Conservation (phyloP, 805 yeast genomes). For the Debaryomyces prosopidis region DNA sequence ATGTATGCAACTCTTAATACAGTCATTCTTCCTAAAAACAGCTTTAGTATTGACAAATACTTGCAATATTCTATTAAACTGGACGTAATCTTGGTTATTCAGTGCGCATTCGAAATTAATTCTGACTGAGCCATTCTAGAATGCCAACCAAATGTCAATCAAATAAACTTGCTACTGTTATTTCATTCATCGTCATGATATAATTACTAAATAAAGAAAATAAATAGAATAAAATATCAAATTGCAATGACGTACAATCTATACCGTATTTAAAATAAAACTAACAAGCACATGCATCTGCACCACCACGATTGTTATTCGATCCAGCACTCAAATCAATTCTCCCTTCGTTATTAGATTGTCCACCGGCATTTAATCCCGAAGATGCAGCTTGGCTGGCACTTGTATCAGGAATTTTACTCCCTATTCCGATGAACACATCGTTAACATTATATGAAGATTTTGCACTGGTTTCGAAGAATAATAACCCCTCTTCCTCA, state of each 20-base stretch:
- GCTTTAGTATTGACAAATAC: no score
- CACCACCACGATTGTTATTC: slow-evolving; percentile 7
- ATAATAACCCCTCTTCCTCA: slow-evolving; percentile 84
- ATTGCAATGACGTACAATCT: neutral
- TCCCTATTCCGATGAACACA: slow-evolving; percentile 87
- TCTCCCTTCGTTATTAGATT: slow-evolving; percentile 25
- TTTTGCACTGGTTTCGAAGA: slow-evolving; percentile 95
- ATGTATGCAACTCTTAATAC: slow-evolving; percentile 69
- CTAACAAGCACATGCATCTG: slow-evolving; percentile 23
- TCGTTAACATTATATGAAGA: slow-evolving; percentile 86
- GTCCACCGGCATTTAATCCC: slow-evolving; percentile 12
- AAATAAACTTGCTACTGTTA: no score
- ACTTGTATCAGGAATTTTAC: slow-evolving; percentile 63
- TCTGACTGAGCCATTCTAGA: no score
- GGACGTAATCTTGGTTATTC: no score
- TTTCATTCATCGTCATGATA: no score
- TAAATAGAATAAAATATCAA: neutral
- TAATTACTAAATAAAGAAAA: neutral
- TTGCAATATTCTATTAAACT: no score
- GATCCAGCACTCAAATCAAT: slow-evolving; percentile 33
- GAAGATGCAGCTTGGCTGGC: slow-evolving; percentile 6
- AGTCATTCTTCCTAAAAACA: slow-evolving; percentile 4
- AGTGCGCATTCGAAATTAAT: no score
- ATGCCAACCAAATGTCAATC: no score
- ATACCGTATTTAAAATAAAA: neutral